Base-by-base conservation (phyloP, 2,329 filamentous ascomycete species). In the Aspergillus sp. region DNA sequence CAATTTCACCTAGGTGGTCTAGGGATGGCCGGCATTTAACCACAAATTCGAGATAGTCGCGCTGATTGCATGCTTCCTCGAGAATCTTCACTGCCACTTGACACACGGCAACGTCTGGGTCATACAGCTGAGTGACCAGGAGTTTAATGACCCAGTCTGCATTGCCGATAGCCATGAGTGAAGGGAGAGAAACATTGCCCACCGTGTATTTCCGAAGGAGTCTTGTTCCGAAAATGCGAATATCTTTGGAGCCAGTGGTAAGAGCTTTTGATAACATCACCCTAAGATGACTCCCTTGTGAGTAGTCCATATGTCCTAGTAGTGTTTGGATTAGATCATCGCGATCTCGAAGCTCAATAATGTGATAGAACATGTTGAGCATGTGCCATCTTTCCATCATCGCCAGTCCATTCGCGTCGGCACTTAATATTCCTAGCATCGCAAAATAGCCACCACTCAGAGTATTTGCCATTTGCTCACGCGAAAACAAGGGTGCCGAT, bases 331-430 rank as follows among this genome's bases (percentile, higher is more conserved):
- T 91, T 58, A 99, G 81, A 72, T 99, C 95, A 46, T 93, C 91
- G 2, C 95, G 89, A 73, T 95, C 90, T 66, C 90, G 91, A 45
- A 96, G 81, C 69, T 98, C 93, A 57, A 97, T 85, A 60, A 99
- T 96, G 74, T 98, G 95, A 72, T 99, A 99, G 82, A 98, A 96
- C 91, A 99, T 99, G 75, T 98, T 98, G 77, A 97, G 93, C 83
- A 99, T 96, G 66, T 92, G 91, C 93, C 95, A 98, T 66, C 91
- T 83, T 72, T 98, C 93, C 70, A 99, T 85, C 77, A 99, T 93
- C 60, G 89, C 87, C 23, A 98, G 82, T 0, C 95, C 95, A 66
- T 89, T 90, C 0, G 84, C 79, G 67, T 96, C 91, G 53, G 88
- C 88, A 66, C 90, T 98, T 57, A 99, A 77, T 11, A 91, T 87